These are phyloP conservation scores for Cladosporium austrohemisphaericum DNA, from an alignment of 2,329 filamentous ascomycete species.

Conservation along the genomic window DNA sequence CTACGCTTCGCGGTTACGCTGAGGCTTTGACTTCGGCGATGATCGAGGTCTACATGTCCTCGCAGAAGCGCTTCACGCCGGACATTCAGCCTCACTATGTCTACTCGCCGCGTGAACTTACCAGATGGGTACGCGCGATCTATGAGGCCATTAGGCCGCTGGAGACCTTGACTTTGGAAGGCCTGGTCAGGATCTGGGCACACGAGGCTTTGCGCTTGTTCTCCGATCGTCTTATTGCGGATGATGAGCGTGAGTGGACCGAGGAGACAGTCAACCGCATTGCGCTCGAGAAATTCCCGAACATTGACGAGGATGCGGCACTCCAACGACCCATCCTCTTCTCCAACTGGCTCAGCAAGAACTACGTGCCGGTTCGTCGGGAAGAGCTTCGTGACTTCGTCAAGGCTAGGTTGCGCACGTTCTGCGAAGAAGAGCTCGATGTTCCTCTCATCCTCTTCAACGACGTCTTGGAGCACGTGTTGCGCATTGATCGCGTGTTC, in stretches of 20 bases:
- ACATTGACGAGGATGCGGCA: conserved; percentile 84
- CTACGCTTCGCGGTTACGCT: conserved; percentile 88
- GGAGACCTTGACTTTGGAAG: conserved; percentile 82
- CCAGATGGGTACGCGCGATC: conserved; percentile 93
- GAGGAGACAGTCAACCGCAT: conserved; percentile 82
- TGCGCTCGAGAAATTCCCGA: conserved; percentile 88
- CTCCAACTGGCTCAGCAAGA: conserved; percentile 98
- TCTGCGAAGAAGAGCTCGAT: conserved; percentile 99
- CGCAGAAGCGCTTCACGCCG: conserved; percentile 88
- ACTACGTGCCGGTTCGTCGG: conserved; percentile 94
- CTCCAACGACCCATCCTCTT: conserved; percentile 92
- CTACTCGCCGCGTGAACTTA: conserved; percentile 97
- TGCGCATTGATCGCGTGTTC: conserved; percentile 98
- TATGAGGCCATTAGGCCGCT: conserved; percentile 95
- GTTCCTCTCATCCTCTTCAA: conserved; percentile 99
- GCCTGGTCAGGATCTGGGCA: conserved; percentile 93
- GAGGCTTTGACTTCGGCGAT: conserved; percentile 94
- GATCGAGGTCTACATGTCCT: conserved; percentile 94
- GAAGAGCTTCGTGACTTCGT: conserved; percentile 96
- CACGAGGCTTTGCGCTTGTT: conserved; percentile 95
- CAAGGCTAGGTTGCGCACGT: conserved; percentile 92
- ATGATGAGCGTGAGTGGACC: conserved; percentile 94
- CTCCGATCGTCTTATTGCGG: conserved; percentile 91
- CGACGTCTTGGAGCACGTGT: conserved; percentile 94
- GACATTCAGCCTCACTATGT: conserved; percentile 98